Evolutionary conservation across 2,329 filamentous ascomycete genomes (phyloP).

Genomic region (Cladosporium phlei): DNA sequence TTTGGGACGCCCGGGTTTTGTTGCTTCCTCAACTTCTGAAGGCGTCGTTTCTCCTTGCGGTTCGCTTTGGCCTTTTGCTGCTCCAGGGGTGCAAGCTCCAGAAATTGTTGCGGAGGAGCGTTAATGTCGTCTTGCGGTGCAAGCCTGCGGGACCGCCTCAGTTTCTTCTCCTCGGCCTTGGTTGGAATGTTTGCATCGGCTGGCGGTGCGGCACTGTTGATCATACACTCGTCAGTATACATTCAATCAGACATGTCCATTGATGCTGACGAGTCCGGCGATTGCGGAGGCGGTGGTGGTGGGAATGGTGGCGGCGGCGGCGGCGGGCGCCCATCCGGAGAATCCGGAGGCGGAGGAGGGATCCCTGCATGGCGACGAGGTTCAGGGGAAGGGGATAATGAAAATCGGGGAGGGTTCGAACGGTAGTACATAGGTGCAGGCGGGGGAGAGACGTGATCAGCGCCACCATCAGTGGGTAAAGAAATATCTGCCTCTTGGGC

Average conservation of each 20-base stretch:
- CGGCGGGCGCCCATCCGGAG: background rate
- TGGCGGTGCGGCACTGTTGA: too few species aligned
- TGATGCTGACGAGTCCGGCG: constrained; percentile 5
- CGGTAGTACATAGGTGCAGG: background rate
- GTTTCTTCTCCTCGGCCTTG: background rate
- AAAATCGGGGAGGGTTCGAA: background rate
- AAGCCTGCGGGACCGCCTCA: constrained; percentile 5
- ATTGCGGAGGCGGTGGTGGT: constrained; percentile 1
- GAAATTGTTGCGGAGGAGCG: too few species aligned
- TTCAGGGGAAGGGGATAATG: background rate
- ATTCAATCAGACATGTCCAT: constrained; percentile 2
- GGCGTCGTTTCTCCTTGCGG: too few species aligned
- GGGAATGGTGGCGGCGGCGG: background rate
- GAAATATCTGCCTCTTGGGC: background rate
- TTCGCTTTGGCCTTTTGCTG: too few species aligned
- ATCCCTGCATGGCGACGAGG: background rate
- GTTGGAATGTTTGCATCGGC: too few species aligned
- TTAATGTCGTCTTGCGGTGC: too few species aligned
- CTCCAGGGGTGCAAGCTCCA: too few species aligned
- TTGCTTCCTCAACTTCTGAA: too few species aligned
- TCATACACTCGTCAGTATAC: constrained; percentile 1
- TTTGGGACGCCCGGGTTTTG: too few species aligned
- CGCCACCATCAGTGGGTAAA: background rate
- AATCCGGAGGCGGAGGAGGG: background rate
- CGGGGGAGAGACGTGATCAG: background rate